Evolutionary conservation across 495 filamentous ascomycete species (phyloP), one percentile per base, ranked within the genome.

Genomic region (Bryoglossum gracile): DNA sequence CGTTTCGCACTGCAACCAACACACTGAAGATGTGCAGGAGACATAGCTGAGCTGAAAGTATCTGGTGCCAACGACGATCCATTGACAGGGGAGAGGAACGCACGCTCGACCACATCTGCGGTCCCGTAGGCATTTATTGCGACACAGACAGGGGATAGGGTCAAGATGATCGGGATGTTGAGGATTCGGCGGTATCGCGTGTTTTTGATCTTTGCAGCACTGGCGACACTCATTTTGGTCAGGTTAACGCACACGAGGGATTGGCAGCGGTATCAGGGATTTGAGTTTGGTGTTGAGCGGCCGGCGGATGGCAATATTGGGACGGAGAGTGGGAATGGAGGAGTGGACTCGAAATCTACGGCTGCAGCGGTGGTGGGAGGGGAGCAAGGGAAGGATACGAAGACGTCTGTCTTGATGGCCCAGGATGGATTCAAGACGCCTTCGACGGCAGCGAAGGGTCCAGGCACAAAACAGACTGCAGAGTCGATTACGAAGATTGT

Each of bases 181-280:
- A 83, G 86, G 32, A 64, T 85, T 54, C 82, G 88, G 43, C 75
- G 87, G 65, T 91, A 88, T 58, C 81, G 88, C 45, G 70, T 83
- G 39, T 83, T 87, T 51, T 60, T 89, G 39, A 65, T 86, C 55
- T 83, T 86, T 60, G 80, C 86, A 38, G 73, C 79, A 42, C 62
- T 86, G 39, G 65, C 82, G 41, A 64, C 83, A 23, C 65, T 89
- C 35, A 66, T 80, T 13, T 64, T 91, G 17, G 75, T 87, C 55
- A 78, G 87, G 60, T 82, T 86, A 21, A 48, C 30, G 11, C 48
- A 25, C 39, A 56, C 35, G 57, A 50, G 44, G 34, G 54, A 35
- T 48, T 63, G 39, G 58, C 46, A 23, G 32, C 47, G 43, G 50
- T 59, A 48, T 43, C 37, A 53, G 34, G 33, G 17, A 40, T 40